Evolutionary conservation across 176 grass and related monocot species (phyloP), one percentile per base, ranked within the genome.

Genomic region (Urochloa ruziziensis): DNA sequence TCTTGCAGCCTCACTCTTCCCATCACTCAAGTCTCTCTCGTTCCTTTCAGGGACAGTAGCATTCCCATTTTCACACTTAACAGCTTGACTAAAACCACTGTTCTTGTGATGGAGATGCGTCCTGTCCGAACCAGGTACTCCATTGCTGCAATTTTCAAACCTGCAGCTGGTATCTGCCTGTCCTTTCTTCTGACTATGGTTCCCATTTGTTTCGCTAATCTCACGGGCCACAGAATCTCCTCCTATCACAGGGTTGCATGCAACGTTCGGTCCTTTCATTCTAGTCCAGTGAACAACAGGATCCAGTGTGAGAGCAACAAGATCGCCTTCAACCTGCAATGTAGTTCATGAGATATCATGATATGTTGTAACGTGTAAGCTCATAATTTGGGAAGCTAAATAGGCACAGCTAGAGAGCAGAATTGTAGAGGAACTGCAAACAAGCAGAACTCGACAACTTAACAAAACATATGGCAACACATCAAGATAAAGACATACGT

Each of bases 321-420:
- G 13, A 92, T 99, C 96, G 81, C 96, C 96, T 92, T 99, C 96
- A 58, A 96, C 79, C 96, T 96, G 89, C 36, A 84, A 83, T 18
- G 64, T 58, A 68, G 67, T 44, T 62, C 65, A 73, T 29, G 58
- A 84, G 70, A 85, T 49, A 62, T 61, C 70, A 85, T 32, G 67
- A 56, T 46, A 44, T 54, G 51, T 23, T 54, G 19, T 54, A 23
- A 54, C 51, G 44, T 71, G 56, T 59, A 57, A 81, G 74, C 75
- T 78, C 7, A 28, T 42, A 66, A 80, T 65, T 11, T 1, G 14
- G 33, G 23, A 49, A 58, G 47, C 51, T 70, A 30, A 17, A 78
- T 28, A 51, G 28, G 25, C 8, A 44, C 57, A 40, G 35, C 10
- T 81, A 87, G 23, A 52, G 56, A 86, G 52, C 23, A 74, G 25